These are phyloP conservation scores for Monilinia polystroma DNA, from an alignment of 2,329 filamentous ascomycete genomes.

Conservation along the genomic window DNA sequence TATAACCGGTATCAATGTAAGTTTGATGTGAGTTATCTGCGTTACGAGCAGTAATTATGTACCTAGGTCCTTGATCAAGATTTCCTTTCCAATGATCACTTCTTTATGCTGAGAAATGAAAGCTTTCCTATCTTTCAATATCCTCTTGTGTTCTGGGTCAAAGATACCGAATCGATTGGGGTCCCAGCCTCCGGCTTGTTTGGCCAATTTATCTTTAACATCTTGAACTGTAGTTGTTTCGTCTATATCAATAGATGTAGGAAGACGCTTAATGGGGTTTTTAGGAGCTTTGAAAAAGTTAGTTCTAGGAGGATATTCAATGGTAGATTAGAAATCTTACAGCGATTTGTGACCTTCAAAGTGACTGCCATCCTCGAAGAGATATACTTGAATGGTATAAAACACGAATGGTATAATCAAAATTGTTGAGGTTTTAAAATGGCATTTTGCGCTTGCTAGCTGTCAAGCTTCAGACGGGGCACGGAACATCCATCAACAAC, in stretches of 20 bases:
- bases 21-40: neutral
- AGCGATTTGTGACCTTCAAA: constrained; percentile 23
- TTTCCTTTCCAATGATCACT: constrained; percentile 51
- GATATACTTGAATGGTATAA: neutral
- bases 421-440: constrained; percentile 3
- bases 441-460: neutral
- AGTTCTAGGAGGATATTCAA: constrained; percentile 1
- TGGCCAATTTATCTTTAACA: constrained; percentile 56
- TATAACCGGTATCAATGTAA: constrained; percentile 41
- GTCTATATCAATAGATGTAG: constrained; percentile 51
- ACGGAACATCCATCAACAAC: constrained; percentile 10
- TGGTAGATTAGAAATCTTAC: constrained; percentile 9
- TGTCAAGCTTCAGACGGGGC: constrained; percentile 1
- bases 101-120: constrained; percentile 50
- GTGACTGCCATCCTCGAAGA: constrained; percentile 16
- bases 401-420: neutral
- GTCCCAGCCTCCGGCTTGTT: constrained; percentile 52
- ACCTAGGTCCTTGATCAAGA: constrained; percentile 95
- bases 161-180: constrained; percentile 63
- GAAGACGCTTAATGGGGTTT: constrained; percentile 47
- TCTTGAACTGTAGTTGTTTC: constrained; percentile 56
- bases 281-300: constrained; percentile 32
- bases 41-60: constrained; percentile 38
- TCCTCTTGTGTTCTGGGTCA: constrained; percentile 60
- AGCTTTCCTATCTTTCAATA: constrained; percentile 60